Evolutionary conservation across 768 basidiomycete species (phyloP), one percentile per base, ranked within the genome.

Genomic region (Mycena sanguinolenta): DNA sequence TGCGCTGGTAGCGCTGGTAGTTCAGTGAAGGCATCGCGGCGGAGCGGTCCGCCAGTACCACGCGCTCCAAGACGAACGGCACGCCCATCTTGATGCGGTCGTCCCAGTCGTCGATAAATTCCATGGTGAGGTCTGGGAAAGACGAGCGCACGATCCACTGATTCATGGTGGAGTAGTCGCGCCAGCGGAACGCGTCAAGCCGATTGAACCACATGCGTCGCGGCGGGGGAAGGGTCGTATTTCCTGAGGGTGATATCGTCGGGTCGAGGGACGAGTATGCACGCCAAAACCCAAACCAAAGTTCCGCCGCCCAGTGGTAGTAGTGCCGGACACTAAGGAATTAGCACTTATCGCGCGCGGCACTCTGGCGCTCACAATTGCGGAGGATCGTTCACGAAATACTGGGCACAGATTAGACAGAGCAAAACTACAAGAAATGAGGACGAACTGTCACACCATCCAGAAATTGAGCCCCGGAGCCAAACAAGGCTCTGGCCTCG

Each of bases 291-390:
- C 96, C 96, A 73, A 95, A 95, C 83, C 95, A 92, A 25, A 97
- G 88, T 77, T 98, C 96, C 6, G 96, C 96, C 32, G 93, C 90
- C 89, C 94, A 96, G 75, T 98, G 96, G 78, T 96, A 97, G 78
- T 97, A 98, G 79, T 97, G 96, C 0, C 93, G 94, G 63, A 97
- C 87, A 82, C 94, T 95, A 57, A 61, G 34, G 58, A 63, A 25
- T 25, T 25, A 62, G 44, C 19, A n/a, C 7, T 10, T 34, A 4
- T 34, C 4, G 2, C 12, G 34, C 52, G n/a, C 21, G n/a, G 53
- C 34, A 46, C 12, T 12, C n/a, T 19, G 39, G 19, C 6, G 83
- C 90, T 69, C 77, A 94, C 92, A 90, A 98, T 85, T 98, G 95
- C n/a, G 89, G 87, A 9, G 93, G 91, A 70, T 97, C 96, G 76